Evolutionary conservation across 163 green algal species (phyloP).

Genomic region (Scenedesmus sp.): DNA sequence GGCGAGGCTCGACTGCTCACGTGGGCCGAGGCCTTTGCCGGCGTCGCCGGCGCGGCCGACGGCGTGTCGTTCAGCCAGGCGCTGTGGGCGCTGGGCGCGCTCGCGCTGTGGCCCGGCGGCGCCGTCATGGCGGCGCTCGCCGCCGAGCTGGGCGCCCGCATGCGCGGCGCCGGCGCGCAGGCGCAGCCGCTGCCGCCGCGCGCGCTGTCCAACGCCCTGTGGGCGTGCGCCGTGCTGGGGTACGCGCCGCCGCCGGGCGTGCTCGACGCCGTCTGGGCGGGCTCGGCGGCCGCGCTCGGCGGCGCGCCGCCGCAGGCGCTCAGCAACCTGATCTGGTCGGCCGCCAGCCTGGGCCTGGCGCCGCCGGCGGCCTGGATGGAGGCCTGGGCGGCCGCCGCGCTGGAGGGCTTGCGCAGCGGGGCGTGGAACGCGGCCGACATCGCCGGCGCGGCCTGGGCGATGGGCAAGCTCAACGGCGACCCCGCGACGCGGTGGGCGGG

Average conservation of each 20-base stretch:
- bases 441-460: constrained; percentile 38
- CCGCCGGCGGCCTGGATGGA: not conserved
- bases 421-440: constrained; percentile 31
- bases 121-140: not conserved
- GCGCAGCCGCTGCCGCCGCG: not conserved
- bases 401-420: not conserved
- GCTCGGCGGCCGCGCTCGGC: not conserved
- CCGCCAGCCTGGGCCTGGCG: not conserved
- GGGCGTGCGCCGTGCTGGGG: constrained; percentile 10
- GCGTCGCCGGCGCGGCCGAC: constrained; percentile 8
- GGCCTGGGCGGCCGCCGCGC: not conserved
- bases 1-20: not conserved
- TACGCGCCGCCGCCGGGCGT: not conserved
- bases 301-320: constrained; percentile 23
- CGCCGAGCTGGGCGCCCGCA: not conserved
- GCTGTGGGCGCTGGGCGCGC: constrained; percentile 23
- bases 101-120: constrained; percentile 12
- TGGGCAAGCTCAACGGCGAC: constrained; percentile 34
- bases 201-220: constrained; percentile 28
- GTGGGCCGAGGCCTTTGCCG: constrained; percentile 24
- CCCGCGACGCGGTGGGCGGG: not conserved
- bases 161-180: not conserved
- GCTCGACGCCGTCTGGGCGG: not conserved
- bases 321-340: constrained; percentile 44
- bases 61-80: constrained; percentile 24